phyloP scores from a whole-genome alignment of 306 rosid species.

The Carpinus viminea region DNA sequence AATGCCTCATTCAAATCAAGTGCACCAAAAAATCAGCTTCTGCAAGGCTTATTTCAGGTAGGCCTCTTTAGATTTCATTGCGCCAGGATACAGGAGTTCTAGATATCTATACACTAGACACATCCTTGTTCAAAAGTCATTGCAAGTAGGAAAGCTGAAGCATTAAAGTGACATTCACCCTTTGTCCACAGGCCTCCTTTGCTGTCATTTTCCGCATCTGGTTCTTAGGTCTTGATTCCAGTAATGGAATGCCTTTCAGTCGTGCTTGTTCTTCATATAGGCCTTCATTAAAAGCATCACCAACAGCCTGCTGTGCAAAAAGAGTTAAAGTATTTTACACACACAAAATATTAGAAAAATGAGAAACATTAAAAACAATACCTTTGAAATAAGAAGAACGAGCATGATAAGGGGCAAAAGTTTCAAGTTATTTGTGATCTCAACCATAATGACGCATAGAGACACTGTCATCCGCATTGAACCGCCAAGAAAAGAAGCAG shows the following conservation, averaged over 20 bases:
- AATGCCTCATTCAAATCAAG: constrained; percentile 1
- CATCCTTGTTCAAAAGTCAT: constrained; percentile 9
- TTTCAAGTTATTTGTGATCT: constrained; percentile 87
- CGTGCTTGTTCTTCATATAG: constrained; percentile 89
- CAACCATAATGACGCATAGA: constrained; percentile 97
- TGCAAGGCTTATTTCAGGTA: background rate
- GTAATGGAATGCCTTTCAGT: constrained; percentile 77
- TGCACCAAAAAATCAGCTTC: background rate
- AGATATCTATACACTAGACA: constrained; percentile 1
- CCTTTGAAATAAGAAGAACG: constrained; percentile 98
- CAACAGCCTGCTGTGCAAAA: constrained; percentile 75
- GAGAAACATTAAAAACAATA: constrained; percentile 32
- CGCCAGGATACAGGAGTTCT: background rate
- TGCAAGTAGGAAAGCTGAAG: constrained; percentile 7
- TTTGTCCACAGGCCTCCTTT: constrained; percentile 82
- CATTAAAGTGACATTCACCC: constrained; percentile 52
- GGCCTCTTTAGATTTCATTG: background rate
- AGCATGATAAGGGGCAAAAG: constrained; percentile 92
- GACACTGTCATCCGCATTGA: constrained; percentile 98
- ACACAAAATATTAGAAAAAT: constrained; percentile 11
- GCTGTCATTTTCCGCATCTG: constrained; percentile 95
- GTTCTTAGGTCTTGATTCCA: constrained; percentile 93
- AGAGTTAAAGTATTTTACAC: constrained; percentile 15
- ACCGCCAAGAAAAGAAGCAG: constrained; percentile 98
- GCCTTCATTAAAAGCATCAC: constrained; percentile 72